phyloP scores from a whole-genome alignment of 208 protist genomes.

The Leishmania major region DNA sequence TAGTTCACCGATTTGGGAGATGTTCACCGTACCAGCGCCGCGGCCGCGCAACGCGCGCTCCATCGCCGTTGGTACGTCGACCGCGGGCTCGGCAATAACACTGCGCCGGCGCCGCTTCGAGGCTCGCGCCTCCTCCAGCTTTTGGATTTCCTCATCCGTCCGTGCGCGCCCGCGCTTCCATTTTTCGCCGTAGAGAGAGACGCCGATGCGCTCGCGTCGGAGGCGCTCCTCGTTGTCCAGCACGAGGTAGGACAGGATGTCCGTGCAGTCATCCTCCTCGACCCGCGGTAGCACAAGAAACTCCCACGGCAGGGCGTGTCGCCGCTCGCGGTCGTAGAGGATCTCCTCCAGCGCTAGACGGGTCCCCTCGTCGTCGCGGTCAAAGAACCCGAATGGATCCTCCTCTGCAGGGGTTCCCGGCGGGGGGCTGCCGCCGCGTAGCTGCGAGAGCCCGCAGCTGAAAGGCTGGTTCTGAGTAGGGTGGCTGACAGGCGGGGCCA shows the following conservation, averaged over 20 bases:
- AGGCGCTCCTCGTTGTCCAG: conserved; percentile 87
- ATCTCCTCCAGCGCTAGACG: conserved; percentile 44
- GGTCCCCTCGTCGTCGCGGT: conserved; percentile 26
- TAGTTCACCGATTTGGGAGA: conserved; percentile 82
- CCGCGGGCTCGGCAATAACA: conserved; percentile 48
- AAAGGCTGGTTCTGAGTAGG: conserved; percentile 35
- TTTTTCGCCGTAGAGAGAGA: conserved; percentile 67
- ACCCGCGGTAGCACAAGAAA: conserved; percentile 72
- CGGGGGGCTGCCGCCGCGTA: conserved; percentile 16
- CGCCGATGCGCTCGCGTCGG: conserved; percentile 67
- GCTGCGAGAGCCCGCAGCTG: neutral
- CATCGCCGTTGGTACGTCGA: conserved; percentile 57
- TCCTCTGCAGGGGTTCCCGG: conserved; percentile 15
- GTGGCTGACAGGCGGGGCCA: neutral
- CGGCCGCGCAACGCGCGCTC: conserved; percentile 63
- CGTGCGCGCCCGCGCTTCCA: conserved; percentile 76
- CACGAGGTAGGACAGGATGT: conserved; percentile 75
- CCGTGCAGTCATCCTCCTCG: conserved; percentile 59
- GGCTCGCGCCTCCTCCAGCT: conserved; percentile 48
- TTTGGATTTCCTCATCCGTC: conserved; percentile 70
- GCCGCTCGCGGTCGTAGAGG: conserved; percentile 72
- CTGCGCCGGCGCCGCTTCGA: conserved; percentile 55
- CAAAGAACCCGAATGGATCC: conserved; percentile 3
- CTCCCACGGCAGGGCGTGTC: conserved; percentile 84
- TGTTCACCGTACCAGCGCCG: conserved; percentile 59